phyloP scores from a whole-genome alignment of 805 yeast genomes.

The Metschnikowia santaceciliae region DNA sequence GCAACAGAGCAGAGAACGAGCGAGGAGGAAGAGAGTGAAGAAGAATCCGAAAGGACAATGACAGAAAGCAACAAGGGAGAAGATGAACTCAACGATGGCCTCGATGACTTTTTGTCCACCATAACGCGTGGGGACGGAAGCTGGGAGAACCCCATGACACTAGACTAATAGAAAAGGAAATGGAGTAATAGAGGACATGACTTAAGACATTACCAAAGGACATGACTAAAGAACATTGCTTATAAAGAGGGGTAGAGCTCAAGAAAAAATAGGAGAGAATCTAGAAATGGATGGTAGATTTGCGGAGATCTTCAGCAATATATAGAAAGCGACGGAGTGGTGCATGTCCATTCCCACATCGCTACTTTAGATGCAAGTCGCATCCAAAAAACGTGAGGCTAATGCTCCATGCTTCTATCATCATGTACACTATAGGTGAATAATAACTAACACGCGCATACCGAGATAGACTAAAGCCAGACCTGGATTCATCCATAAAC shows the following conservation, averaged over 20 bases:
- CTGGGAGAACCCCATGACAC: slow-evolving; percentile 38
- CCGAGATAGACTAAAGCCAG: no score
- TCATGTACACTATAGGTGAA: not conserved
- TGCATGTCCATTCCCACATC: not conserved
- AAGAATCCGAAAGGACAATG: not conserved
- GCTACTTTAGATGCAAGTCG: not conserved
- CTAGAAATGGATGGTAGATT: no score
- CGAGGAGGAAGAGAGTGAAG: not conserved
- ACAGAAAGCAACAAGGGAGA: not conserved
- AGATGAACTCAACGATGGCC: slow-evolving; percentile 25
- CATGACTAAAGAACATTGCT: no score
- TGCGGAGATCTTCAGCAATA: no score
- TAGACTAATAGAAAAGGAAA: slow-evolving; percentile 22
- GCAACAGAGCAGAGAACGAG: not conserved
- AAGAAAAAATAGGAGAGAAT: no score
- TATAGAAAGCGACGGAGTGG: not conserved
- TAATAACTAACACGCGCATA: no score
- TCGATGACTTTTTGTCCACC: slow-evolving; percentile 26
- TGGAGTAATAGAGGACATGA: no score
- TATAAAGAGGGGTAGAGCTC: no score
- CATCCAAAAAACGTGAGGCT: not conserved
- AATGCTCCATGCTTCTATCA: not conserved
- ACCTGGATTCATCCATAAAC: no score
- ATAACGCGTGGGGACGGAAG: slow-evolving; percentile 30
- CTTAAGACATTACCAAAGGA: no score